Evolutionary conservation across 2,329 filamentous ascomycete genomes (phyloP).

Genomic region (Aureobasidium sp.): DNA sequence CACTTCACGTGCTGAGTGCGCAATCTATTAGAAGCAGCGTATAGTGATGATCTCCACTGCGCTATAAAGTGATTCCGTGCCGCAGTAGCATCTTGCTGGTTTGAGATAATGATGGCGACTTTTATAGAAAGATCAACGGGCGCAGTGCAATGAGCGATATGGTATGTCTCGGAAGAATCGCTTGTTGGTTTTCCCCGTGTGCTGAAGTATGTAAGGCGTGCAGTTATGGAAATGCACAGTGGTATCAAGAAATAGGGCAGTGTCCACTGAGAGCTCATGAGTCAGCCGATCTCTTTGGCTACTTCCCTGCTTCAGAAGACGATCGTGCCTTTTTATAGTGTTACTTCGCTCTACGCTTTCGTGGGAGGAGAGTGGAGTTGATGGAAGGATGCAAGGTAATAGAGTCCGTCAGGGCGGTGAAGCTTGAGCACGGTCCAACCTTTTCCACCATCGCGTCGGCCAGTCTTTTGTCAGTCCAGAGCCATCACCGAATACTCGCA

Average conservation of each 20-base stretch:
- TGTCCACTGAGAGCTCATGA: too few species aligned
- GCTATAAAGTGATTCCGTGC: not conserved
- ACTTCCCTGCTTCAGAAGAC: too few species aligned
- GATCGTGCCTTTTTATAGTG: too few species aligned
- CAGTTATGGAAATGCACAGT: too few species aligned
- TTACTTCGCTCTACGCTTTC: too few species aligned
- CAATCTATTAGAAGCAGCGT: not conserved
- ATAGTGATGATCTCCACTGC: conserved; percentile 2
- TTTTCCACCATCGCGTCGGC: not conserved
- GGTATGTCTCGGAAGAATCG: not conserved
- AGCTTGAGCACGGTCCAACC: not conserved
- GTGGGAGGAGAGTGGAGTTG: not conserved
- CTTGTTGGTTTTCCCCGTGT: not conserved
- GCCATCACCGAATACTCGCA: not conserved
- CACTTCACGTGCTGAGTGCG: not conserved
- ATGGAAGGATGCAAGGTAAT: not conserved
- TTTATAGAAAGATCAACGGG: not conserved
- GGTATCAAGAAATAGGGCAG: too few species aligned
- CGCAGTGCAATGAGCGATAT: not conserved
- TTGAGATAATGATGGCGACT: not conserved
- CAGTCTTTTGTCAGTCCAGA: too few species aligned
- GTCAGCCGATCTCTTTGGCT: too few species aligned
- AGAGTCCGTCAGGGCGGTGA: not conserved
- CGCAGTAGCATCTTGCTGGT: not conserved
- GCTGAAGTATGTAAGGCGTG: too few species aligned